Conservation (phyloP, 2,329 filamentous ascomycete genomes). For the Apiospora hydei region DNA sequence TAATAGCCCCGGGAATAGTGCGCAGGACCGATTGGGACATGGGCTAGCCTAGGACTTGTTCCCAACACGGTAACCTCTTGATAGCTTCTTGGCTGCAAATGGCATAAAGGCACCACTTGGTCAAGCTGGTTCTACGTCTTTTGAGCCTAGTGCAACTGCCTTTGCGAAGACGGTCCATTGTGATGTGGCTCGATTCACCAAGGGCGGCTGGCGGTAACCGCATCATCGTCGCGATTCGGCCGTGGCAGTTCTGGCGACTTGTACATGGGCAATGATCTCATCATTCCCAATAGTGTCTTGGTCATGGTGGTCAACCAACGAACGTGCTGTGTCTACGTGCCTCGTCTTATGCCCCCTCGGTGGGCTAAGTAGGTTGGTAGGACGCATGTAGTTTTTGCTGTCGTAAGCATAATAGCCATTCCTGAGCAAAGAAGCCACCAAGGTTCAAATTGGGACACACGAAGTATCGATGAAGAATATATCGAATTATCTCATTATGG, state of each 20-base stretch:
- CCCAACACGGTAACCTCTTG: constrained; percentile 2
- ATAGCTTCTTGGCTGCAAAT: neutral
- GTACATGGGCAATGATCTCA: neutral
- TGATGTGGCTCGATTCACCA: neutral
- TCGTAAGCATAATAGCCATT: too few relatives aligned
- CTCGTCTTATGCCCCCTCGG: neutral
- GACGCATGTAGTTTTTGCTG: too few relatives aligned
- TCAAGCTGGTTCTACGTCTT: neutral
- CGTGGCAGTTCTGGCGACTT: neutral
- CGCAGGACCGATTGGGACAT: neutral
- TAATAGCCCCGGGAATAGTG: neutral
- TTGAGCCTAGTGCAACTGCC: neutral
- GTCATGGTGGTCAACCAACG: neutral
- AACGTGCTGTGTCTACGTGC: neutral
- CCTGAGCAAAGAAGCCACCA: too few relatives aligned
- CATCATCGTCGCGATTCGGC: neutral
- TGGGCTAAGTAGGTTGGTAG: neutral
- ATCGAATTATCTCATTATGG: constrained; percentile 5
- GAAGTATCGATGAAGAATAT: neutral
- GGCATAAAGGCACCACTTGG: neutral
- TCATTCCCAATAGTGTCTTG: neutral
- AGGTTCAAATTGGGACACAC: too few relatives aligned
- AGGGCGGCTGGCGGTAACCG: neutral
- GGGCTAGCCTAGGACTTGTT: neutral
- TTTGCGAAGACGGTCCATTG: neutral